Evolutionary conservation across 768 basidiomycete species (phyloP).

Genomic region (Hypsizygus marmoreus): DNA sequence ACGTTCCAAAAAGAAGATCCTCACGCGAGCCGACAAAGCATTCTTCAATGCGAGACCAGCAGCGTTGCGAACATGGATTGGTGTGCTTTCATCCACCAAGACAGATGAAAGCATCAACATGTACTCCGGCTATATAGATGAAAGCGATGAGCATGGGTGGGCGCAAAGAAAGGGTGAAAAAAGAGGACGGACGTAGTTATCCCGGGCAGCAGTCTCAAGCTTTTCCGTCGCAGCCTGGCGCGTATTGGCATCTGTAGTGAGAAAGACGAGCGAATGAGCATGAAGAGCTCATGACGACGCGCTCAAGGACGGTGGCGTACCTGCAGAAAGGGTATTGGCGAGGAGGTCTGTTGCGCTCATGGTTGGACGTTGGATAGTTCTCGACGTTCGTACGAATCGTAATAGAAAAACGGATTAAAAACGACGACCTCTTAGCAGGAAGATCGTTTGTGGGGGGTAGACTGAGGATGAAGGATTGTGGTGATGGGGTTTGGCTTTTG

Average conservation of each 20-base stretch:
- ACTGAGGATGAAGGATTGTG: conserved; percentile 9
- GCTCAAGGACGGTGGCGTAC: conserved; percentile 49
- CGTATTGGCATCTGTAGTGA: conserved; percentile 72
- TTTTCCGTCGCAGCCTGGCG: conserved; percentile 91
- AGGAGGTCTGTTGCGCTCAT: conserved; percentile 94
- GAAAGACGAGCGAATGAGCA: conserved; percentile 22
- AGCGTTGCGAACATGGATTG: conserved; percentile 84
- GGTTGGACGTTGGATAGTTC: conserved; percentile 31
- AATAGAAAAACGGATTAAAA: conserved; percentile 8
- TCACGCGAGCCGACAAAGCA: conserved; percentile 84
- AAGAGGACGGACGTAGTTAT: conserved; percentile 80
- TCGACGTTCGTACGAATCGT: conserved; percentile 15
- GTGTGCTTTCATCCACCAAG: conserved; percentile 73
- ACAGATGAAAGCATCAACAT: conserved; percentile 88
- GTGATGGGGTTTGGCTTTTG: conserved; percentile 14
- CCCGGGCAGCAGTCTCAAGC: conserved; percentile 81
- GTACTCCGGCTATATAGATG: conserved; percentile 75
- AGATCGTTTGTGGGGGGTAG: conserved; percentile 4
- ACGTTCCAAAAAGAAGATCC: conserved; percentile 29
- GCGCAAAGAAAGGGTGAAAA: conserved; percentile 15
- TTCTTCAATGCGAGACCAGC: conserved; percentile 98
- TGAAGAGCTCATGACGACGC: conserved; percentile 27
- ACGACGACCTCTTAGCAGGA: not conserved
- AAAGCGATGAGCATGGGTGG: conserved; percentile 20
- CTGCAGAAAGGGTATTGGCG: conserved; percentile 88